Evolutionary conservation across 2,329 filamentous ascomycete genomes (phyloP).

Genomic region (Xylaria sp.): DNA sequence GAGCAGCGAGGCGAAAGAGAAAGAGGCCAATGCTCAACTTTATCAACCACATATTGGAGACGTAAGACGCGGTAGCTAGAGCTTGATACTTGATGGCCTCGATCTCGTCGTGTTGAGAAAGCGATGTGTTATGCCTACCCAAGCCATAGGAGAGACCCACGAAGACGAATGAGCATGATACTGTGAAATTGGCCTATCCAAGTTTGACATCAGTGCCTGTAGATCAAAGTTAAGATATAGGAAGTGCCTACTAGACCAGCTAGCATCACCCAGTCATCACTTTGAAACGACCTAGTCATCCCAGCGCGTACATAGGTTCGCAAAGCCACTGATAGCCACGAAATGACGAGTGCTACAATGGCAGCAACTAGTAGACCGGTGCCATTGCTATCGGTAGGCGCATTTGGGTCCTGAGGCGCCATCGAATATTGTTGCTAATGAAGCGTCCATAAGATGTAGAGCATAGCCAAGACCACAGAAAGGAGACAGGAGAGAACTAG

Average conservation of each 20-base stretch:
- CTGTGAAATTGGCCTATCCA: constrained; percentile 57
- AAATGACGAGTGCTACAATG: constrained; percentile 52
- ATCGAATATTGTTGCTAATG: constrained; percentile 42
- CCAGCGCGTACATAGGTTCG: constrained; percentile 47
- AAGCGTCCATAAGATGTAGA: constrained; percentile 38
- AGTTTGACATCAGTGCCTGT: constrained; percentile 20
- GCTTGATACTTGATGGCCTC: constrained; percentile 64
- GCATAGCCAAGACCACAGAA: constrained; percentile 32
- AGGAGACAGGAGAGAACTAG: constrained; percentile 28
- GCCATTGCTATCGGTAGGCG: constrained; percentile 48
- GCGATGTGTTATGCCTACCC: constrained; percentile 59
- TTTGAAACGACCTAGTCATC: constrained; percentile 52
- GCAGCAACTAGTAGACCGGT: constrained; percentile 46
- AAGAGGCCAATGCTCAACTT: constrained; percentile 66
- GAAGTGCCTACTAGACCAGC: constrained; percentile 55
- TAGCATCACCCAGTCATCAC: constrained; percentile 66
- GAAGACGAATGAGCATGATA: constrained; percentile 59
- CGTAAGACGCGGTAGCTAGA: constrained; percentile 60
- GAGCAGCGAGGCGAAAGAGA: constrained; percentile 59
- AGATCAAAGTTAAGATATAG: constrained; percentile 8
- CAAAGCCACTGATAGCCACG: constrained; percentile 46
- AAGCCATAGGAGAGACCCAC: constrained; percentile 56
- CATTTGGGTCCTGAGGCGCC: constrained; percentile 48
- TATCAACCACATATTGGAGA: constrained; percentile 66
- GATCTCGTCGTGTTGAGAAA: constrained; percentile 54